phyloP scores from a whole-genome alignment of 2,329 filamentous ascomycete genomes.

The Fusarium mangiferae region DNA sequence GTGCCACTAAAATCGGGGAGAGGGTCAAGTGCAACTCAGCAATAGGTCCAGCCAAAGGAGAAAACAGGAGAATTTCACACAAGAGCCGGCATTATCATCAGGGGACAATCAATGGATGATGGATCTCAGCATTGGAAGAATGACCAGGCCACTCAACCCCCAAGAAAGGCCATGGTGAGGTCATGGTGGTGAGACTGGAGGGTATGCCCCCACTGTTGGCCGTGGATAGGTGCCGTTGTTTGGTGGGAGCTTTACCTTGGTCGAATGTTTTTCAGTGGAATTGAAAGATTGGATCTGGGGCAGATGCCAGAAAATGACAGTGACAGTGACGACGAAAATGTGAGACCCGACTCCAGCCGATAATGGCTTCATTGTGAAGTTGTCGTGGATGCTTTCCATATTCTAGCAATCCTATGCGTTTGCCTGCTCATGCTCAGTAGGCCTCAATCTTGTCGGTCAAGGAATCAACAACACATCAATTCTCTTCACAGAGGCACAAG shows the following conservation, averaged over 20 bases:
- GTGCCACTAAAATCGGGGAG: constrained; percentile 28
- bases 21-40: background rate
- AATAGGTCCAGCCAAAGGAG: background rate
- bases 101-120: constrained; percentile 9
- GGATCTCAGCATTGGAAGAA: constrained; percentile 2
- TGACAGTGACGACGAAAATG: background rate
- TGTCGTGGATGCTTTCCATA: background rate
- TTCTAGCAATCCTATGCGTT: background rate
- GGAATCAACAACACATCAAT: constrained; percentile 5
- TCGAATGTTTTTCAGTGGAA: constrained; percentile 32
- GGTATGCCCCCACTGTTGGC: constrained; percentile 25
- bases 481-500: background rate
- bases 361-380: constrained; percentile 15
- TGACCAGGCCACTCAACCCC: constrained; percentile 13
- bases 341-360: constrained; percentile 33
- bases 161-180: constrained; percentile 35
- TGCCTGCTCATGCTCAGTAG: background rate
- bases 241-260: constrained; percentile 21
- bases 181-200: constrained; percentile 40
- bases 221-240: constrained; percentile 10
- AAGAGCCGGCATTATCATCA: background rate
- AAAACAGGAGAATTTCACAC: background rate
- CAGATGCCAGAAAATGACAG: background rate
- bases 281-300: constrained; percentile 14
- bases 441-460: background rate